Evolutionary conservation across 495 filamentous ascomycete genomes (phyloP), one percentile per base, ranked within the genome.

Genomic region (Paragyromitra xinjiangensis): DNA sequence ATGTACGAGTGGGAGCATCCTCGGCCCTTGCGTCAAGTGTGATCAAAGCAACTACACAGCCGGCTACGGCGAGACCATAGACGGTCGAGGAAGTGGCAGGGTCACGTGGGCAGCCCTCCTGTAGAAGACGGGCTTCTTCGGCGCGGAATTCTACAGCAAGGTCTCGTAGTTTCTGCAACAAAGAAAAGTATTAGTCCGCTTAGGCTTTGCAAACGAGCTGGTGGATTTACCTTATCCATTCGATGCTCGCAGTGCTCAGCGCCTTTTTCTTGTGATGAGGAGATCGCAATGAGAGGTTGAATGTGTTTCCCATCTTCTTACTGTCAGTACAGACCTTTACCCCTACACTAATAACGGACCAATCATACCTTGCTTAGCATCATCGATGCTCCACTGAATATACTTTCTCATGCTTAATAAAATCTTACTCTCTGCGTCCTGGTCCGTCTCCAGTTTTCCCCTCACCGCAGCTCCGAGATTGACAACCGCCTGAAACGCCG

Each of bases 61-160:
- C 79, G 45, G 80, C 81, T 19, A 85, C 73, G 51, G 84, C 82
- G 55, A 85, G 79, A 29, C 84, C 84, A 63, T 85, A 85, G 26
- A 85, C 42, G 0, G 78, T 82, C 1, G 80, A 78, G n/a, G 80
- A 81, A 16, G 75, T 64, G 39, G 65, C 26, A 3, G 67, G 9
- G 7, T 71, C 50, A 14, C 69, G 67, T 16, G 69, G 73, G 19
- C 42, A 63, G 6, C 64, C 50, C 7, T 58, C 63, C 22, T 63
- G 26, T 9, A 62, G 40, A 24, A 81, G 79, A 6, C 69, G 78
- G 39, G 80, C 29, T 73, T 81, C 80, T 71, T 78, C 79, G 42
- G 56, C 26, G 22, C 73, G 80, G 51, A 81, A 73, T 45, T 77
- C 65, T 14, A 53, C 22, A 24, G 79, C 80, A 0, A 81, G 67